A percentile compares a stretch with the other conserved stretches of the same genome.
These are phyloP conservation scores for Termitomyces sp. DNA, from an alignment of 768 basidiomycete species.

Conservation along the genomic window DNA sequence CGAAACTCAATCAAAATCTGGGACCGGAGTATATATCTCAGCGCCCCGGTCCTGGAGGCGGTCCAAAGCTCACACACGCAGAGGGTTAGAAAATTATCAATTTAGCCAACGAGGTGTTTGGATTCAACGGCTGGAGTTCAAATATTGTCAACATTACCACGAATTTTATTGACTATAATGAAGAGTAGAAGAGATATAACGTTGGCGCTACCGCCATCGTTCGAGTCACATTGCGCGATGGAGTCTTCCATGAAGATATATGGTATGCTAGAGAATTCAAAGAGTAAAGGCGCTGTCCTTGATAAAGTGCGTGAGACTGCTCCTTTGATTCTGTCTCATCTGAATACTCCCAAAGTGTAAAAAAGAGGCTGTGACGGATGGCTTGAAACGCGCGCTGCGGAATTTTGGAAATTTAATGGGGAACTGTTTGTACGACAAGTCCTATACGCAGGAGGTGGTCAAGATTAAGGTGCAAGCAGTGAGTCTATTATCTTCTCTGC, in stretches of 20 bases:
- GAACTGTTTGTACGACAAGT: constrained; percentile 96
- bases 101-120: constrained; percentile 97
- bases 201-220: constrained; percentile 84
- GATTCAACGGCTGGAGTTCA: constrained; percentile 95
- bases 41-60: constrained; percentile 82
- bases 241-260: constrained; percentile 91
- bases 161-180: constrained; percentile 72
- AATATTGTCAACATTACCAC: constrained; percentile 68
- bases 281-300: constrained; percentile 77
- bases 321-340: background rate
- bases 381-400: constrained; percentile 81
- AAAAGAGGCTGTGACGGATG: constrained; percentile 98
- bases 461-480: constrained; percentile 87
- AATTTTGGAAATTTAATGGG: constrained; percentile 94
- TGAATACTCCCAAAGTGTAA: constrained; percentile 63
- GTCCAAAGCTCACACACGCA: constrained; percentile 85
- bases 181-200: constrained; percentile 58
- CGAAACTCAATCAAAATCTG: constrained; percentile 78
- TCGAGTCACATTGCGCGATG: constrained; percentile 82
- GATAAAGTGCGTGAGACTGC: constrained; percentile 70
- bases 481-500: constrained; percentile 22
- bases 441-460: constrained; percentile 74
- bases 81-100: constrained; percentile 99
- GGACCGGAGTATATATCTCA: constrained; percentile 93
- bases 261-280: constrained; percentile 80